Percentiles rank a stretch among this genome's conserved stretches.
phyloP scores from a whole-genome alignment of 495 filamentous ascomycete genomes.

The Daldinia bambusicola region DNA sequence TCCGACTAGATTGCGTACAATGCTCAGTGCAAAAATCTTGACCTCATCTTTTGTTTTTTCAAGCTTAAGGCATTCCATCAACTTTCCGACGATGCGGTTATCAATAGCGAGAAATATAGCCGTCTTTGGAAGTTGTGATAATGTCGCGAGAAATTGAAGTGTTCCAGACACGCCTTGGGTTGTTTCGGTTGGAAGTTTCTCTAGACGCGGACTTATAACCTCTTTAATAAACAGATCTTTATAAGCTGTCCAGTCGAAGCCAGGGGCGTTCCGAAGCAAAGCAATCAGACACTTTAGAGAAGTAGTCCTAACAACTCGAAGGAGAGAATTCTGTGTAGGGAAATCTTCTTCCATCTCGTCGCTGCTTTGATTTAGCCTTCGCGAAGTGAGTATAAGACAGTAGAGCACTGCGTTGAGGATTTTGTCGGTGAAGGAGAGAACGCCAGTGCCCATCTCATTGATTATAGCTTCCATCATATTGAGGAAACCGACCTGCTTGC shows the following conservation, averaged over 20 bases:
- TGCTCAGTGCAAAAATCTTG: slow-evolving; percentile 80
- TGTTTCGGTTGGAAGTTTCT: slow-evolving; percentile 84
- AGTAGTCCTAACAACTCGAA: slow-evolving; percentile 75
- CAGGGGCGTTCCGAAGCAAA: slow-evolving; percentile 74
- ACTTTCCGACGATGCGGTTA: slow-evolving; percentile 67
- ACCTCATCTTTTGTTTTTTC: slow-evolving; percentile 88
- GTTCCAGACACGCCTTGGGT: slow-evolving; percentile 87
- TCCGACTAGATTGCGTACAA: slow-evolving; percentile 72
- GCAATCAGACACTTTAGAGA: slow-evolving; percentile 81
- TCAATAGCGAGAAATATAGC: slow-evolving; percentile 76
- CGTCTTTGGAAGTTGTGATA: slow-evolving; percentile 73
- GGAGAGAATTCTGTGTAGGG: slow-evolving; percentile 62
- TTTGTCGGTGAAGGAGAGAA: slow-evolving; percentile 67
- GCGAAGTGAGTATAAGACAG: slow-evolving; percentile 77
- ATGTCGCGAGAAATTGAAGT: slow-evolving; percentile 81
- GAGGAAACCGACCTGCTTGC: slow-evolving; percentile 87
- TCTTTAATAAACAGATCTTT: slow-evolving; percentile 75
- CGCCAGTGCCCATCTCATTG: slow-evolving; percentile 76
- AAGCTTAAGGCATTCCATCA: slow-evolving; percentile 76
- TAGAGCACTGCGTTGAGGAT: slow-evolving; percentile 81
- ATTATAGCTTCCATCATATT: slow-evolving; percentile 93
- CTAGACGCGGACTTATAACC: slow-evolving; percentile 77
- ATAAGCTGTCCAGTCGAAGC: slow-evolving; percentile 76
- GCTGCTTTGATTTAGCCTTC: slow-evolving; percentile 60
- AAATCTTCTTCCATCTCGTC: slow-evolving; percentile 60